phyloP scores from a whole-genome alignment of 2,329 filamentous ascomycete genomes.

The Saccharata proteae region DNA sequence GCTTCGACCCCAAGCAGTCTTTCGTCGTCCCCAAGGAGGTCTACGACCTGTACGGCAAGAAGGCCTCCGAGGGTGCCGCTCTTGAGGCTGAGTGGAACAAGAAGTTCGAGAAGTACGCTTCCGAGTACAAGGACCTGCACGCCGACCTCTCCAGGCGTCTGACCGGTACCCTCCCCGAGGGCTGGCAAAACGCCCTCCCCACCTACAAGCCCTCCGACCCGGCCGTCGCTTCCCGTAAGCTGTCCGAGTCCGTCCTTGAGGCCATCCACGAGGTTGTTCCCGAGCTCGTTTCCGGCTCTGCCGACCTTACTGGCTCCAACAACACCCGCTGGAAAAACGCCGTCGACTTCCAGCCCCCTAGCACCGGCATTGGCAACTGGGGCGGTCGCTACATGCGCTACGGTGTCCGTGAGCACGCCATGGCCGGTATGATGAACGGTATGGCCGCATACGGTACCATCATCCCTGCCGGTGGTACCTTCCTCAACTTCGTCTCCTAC shows the following conservation, averaged over 20 bases:
- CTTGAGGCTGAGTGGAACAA: constrained; percentile 92
- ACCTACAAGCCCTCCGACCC: constrained; percentile 77
- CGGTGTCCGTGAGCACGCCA: constrained; percentile 83
- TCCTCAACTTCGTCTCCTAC: constrained; percentile 99
- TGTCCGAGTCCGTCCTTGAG: constrained; percentile 85
- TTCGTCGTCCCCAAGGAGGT: constrained; percentile 93
- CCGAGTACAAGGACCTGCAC: constrained; percentile 65
- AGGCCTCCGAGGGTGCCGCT: constrained; percentile 73
- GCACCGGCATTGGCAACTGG: constrained; percentile 77
- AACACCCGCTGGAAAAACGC: constrained; percentile 97
- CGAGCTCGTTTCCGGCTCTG: constrained; percentile 89
- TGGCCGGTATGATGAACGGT: constrained; percentile 92
- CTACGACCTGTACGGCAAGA: constrained; percentile 81
- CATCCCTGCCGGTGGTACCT: constrained; percentile 88
- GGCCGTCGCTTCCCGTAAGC: constrained; percentile 85
- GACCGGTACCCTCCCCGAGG: constrained; percentile 74
- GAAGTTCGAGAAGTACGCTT: constrained; percentile 74
- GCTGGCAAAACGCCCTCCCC: constrained; percentile 90
- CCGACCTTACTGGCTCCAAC: constrained; percentile 97
- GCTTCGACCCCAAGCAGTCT: constrained; percentile 86
- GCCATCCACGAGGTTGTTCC: constrained; percentile 75
- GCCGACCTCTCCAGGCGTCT: constrained; percentile 73
- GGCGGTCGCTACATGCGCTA: constrained; percentile 84
- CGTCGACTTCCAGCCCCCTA: constrained; percentile 90
- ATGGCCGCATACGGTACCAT: constrained; percentile 89